A percentile compares a stretch with the other conserved stretches of the same genome.
phyloP scores from a whole-genome alignment of 2,329 filamentous ascomycete species.

The Pezicula rhizophila region DNA sequence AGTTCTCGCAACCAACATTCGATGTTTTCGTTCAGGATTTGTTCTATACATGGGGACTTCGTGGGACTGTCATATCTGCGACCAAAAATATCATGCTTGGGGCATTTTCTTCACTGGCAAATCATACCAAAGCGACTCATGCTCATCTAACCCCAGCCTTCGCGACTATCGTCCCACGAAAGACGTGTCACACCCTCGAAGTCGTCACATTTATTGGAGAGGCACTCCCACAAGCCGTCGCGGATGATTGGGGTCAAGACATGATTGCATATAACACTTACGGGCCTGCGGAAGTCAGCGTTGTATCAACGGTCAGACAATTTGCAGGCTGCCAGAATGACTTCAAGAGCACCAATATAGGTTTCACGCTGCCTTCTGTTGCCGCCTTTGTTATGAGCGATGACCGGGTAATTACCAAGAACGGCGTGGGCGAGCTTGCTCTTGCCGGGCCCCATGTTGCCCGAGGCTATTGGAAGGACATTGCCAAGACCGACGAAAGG shows the following conservation, averaged over 20 bases:
- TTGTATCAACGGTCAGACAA: constrained; percentile 27
- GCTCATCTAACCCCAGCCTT: constrained; percentile 29
- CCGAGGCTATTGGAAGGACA: background rate
- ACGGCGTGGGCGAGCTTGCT: background rate
- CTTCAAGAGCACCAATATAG: constrained; percentile 26
- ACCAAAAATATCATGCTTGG: constrained; percentile 63
- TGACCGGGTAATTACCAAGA: background rate
- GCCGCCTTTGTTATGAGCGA: constrained; percentile 26
- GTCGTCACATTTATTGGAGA: constrained; percentile 31
- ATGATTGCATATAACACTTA: constrained; percentile 33
- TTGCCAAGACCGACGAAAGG: background rate
- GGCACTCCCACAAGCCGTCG: constrained; percentile 26
- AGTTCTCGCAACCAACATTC: constrained; percentile 49
- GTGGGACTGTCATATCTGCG: constrained; percentile 72
- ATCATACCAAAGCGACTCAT: constrained; percentile 23
- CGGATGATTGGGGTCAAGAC: constrained; percentile 31
- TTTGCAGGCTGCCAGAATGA: constrained; percentile 22
- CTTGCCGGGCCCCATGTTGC: background rate
- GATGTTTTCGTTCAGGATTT: constrained; percentile 86
- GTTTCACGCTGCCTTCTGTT: constrained; percentile 26
- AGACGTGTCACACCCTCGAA: constrained; percentile 24
- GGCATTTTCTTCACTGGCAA: constrained; percentile 15
- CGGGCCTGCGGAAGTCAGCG: constrained; percentile 32
- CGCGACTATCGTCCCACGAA: constrained; percentile 23
- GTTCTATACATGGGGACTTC: constrained; percentile 90